These are phyloP conservation scores for Eucalyptus microcorys DNA, from an alignment of 345 rosid genomes.

Conservation along the genomic window DNA sequence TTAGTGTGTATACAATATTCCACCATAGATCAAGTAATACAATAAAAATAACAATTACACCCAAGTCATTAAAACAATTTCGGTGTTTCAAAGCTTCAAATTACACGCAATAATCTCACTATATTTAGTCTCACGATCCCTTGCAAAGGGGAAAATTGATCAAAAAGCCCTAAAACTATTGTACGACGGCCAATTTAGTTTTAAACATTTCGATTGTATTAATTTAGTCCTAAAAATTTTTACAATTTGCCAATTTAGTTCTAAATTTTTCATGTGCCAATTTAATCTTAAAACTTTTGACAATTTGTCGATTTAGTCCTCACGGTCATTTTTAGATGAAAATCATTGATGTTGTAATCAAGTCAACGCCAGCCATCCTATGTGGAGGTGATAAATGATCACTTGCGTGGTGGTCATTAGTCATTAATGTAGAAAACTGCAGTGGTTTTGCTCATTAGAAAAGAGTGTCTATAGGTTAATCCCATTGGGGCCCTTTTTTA, in stretches of 20 bases:
- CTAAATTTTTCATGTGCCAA: not conserved
- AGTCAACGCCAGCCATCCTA: not conserved
- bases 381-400: not conserved
- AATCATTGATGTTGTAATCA: not conserved
- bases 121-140: not conserved
- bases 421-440: too few relatives aligned
- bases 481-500: too few relatives aligned
- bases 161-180: not conserved
- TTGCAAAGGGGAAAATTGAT: not conserved
- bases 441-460: too few relatives aligned
- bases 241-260: not conserved
- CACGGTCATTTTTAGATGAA: accelerated
- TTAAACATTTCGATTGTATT: not conserved
- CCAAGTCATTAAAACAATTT: not conserved
- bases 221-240: not conserved
- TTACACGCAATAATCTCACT: not conserved
- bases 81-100: not conserved
- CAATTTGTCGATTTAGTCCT: not conserved
- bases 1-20: not conserved
- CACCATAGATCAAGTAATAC: not conserved
- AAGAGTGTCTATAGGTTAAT: too few relatives aligned
- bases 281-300: not conserved
- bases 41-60: not conserved
- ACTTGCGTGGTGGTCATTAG: not conserved
- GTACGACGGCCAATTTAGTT: accelerated